Percentiles rank a stretch among this genome's conserved stretches.
phyloP scores from a whole-genome alignment of 371 early-diverging fungal species.

The Syncephalastrum racemosum region DNA sequence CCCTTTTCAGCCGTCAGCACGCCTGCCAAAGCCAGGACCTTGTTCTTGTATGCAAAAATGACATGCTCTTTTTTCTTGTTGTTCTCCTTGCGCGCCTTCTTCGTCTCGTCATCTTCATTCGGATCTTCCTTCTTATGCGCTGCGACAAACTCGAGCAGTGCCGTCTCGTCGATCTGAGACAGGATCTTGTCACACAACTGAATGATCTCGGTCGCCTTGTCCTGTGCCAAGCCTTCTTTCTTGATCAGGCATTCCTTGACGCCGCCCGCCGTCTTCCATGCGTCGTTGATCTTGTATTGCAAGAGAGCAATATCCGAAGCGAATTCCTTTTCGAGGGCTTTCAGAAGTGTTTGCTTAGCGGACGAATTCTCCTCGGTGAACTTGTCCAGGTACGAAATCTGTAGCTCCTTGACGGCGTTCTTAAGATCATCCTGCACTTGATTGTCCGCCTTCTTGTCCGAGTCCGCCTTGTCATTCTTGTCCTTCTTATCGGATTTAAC shows the following conservation, averaged over 20 bases:
- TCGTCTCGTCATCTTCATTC: constrained; percentile 52
- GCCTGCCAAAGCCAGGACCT: constrained; percentile 54
- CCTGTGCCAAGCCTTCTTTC: constrained; percentile 36
- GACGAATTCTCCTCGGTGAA: constrained; percentile 49
- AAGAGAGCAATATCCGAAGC: constrained; percentile 51
- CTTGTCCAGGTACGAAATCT: constrained; percentile 82
- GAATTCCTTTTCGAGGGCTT: constrained; percentile 57
- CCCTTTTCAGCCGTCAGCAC: constrained; percentile 30
- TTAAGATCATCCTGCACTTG: constrained; percentile 49
- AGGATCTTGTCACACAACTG: constrained; percentile 56
- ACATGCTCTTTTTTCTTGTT: constrained; percentile 70
- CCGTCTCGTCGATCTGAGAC: constrained; percentile 51
- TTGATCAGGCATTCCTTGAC: constrained; percentile 37
- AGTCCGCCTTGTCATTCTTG: constrained; percentile 21
- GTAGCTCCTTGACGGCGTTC: constrained; percentile 75
- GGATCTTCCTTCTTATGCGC: constrained; percentile 52
- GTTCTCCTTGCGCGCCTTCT: constrained; percentile 65
- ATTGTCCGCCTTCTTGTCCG: constrained; percentile 4
- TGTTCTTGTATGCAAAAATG: constrained; percentile 60
- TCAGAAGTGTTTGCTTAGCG: constrained; percentile 57
- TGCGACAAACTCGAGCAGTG: constrained; percentile 69
- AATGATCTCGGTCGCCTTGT: constrained; percentile 49
- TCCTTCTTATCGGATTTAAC: constrained; percentile 25
- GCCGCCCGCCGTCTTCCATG: constrained; percentile 57
- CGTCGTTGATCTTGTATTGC: constrained; percentile 56